These are phyloP conservation scores for Gryganskiella cystojenkinii DNA, from an alignment of 192 early-diverging fungal genomes.

Conservation along the genomic window DNA sequence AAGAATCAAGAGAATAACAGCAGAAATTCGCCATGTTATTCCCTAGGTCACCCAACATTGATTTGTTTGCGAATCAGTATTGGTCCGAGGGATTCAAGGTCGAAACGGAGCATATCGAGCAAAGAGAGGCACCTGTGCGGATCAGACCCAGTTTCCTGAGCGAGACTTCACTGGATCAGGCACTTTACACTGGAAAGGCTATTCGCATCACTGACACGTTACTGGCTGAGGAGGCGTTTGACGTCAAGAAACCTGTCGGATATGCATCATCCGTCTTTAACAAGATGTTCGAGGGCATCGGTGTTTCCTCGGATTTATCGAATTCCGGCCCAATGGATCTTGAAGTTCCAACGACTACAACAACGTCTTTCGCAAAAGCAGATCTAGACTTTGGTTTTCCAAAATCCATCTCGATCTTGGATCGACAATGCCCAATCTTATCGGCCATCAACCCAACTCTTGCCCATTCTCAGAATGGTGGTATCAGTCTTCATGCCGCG, in stretches of 20 bases:
- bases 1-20: too few species aligned
- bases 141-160: conserved; percentile 28
- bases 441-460: too few species aligned
- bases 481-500: background rate
- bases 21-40: too few species aligned
- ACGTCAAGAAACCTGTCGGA: background rate
- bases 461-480: too few species aligned
- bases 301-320: too few species aligned
- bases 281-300: conserved; percentile 5
- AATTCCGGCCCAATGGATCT: background rate
- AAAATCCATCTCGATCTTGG: too few species aligned
- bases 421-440: conserved; percentile 20
- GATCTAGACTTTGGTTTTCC: too few species aligned
- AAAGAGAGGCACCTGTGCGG: background rate
- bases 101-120: conserved; percentile 14
- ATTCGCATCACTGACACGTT: conserved; percentile 27
- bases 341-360: background rate
- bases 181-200: conserved; percentile 41
- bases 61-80: conserved; percentile 23
- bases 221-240: conserved; percentile 12
- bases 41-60: conserved; percentile 7
- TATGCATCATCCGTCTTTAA: conserved; percentile 9
- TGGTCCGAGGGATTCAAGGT: conserved; percentile 31
- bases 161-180: conserved; percentile 6
- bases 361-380: background rate